These are phyloP conservation scores for Raffaelea ambrosiae DNA, from an alignment of 2,329 filamentous ascomycete species.

Conservation along the genomic window DNA sequence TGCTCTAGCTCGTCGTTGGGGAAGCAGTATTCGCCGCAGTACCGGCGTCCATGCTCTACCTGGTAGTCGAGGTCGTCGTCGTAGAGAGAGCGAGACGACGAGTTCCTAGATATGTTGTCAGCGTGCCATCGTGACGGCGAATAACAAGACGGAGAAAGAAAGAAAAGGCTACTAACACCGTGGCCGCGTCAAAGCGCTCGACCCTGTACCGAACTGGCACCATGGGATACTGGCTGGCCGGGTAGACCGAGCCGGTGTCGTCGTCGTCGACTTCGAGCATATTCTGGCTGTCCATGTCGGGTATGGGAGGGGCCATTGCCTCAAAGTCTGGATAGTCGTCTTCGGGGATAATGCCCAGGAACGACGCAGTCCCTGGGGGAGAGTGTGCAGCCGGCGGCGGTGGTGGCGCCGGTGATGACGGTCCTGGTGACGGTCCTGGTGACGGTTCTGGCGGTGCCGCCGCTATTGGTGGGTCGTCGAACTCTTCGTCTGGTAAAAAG, in stretches of 20 bases:
- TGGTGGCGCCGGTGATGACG: neutral
- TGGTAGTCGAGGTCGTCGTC: slow-evolving; percentile 34
- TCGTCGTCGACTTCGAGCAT: slow-evolving; percentile 15
- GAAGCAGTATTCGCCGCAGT: slow-evolving; percentile 50
- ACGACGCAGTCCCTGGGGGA: too few species aligned
- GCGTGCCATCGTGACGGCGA: too few species aligned
- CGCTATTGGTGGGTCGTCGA: neutral
- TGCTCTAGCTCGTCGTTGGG: slow-evolving; percentile 51
- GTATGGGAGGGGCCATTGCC: too few species aligned
- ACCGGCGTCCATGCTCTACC: slow-evolving; percentile 50
- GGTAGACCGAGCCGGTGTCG: slow-evolving; percentile 23
- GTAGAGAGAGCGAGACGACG: slow-evolving; percentile 22
- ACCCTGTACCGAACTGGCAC: slow-evolving; percentile 25
- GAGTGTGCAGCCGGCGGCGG: neutral
- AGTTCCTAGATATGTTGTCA: slow-evolving; percentile 17
- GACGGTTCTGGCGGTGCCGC: neutral
- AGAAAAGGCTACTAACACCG: slow-evolving; percentile 34
- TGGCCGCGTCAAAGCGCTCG: slow-evolving; percentile 27
- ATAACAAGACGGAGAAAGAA: too few species aligned
- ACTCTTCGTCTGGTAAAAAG: too few species aligned
- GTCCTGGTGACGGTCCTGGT: neutral
- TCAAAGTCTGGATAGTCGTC: neutral
- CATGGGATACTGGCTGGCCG: slow-evolving; percentile 30
- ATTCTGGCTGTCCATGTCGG: neutral
- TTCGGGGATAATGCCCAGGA: neutral